Conservation (phyloP, 2,329 filamentous ascomycete species). For the Xylariaceae sp. region DNA sequence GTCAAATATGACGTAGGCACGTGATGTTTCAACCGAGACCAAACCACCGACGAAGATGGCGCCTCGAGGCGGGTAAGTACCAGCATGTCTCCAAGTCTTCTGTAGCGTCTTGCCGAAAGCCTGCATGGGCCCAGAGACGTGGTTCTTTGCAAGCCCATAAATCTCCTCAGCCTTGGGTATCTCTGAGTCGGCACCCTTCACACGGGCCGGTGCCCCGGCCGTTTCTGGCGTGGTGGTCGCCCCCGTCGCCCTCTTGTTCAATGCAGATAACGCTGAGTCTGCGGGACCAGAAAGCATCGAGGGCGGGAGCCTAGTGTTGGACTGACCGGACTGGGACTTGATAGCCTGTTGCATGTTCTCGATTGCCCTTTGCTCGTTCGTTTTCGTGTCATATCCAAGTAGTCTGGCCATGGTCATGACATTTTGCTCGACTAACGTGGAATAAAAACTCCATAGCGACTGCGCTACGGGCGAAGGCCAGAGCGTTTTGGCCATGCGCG, state of each 20-base stretch:
- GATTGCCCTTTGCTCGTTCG: slow-evolving; percentile 9
- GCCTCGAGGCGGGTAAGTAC: slow-evolving; percentile 45
- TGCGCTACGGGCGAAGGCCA: slow-evolving; percentile 51
- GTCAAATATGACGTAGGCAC: slow-evolving; percentile 46
- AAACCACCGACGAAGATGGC: slow-evolving; percentile 51
- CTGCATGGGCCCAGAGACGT: slow-evolving; percentile 27
- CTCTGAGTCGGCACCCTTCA: slow-evolving; percentile 14
- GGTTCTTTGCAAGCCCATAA: slow-evolving; percentile 23
- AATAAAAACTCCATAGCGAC: slow-evolving; percentile 50
- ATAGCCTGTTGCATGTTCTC: slow-evolving; percentile 27
- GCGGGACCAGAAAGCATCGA: slow-evolving; percentile 12
- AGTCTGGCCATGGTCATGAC: slow-evolving; percentile 39
- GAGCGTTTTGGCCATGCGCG: slow-evolving; percentile 44
- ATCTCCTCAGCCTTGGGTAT: slow-evolving; percentile 25
- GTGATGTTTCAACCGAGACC: slow-evolving; percentile 48
- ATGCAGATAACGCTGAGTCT: slow-evolving; percentile 12
- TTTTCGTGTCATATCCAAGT: slow-evolving; percentile 40
- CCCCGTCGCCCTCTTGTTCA: slow-evolving; percentile 18
- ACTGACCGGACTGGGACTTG: slow-evolving; percentile 10
- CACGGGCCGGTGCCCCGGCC: slow-evolving; percentile 10
- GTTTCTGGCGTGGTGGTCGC: slow-evolving; percentile 18
- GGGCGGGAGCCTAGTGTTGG: neutral
- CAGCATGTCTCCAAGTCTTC: slow-evolving; percentile 45
- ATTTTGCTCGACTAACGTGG: slow-evolving; percentile 44
- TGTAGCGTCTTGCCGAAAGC: slow-evolving; percentile 34